Base-by-base conservation (phyloP, 257 asterid species). In the Ocimum tenuiflorum region DNA sequence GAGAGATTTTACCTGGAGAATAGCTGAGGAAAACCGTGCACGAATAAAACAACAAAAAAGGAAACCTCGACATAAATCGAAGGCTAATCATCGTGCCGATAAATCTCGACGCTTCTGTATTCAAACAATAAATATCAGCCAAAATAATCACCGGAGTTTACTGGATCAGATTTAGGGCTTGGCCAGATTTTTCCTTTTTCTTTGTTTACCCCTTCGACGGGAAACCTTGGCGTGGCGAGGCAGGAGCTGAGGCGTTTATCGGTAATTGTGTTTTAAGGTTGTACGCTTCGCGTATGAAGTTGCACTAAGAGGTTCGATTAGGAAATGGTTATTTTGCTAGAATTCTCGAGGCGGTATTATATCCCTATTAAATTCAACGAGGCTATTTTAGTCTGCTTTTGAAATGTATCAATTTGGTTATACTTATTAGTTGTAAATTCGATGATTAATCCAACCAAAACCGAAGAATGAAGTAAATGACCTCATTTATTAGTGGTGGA, bases 1-100 rank as follows among this genome's bases (percentile, higher is more conserved):
- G 42, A 8, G 24, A 52, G 38, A 18, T 29, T 73, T 53, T 70
- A 88, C 96, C 91, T 71, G 85, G 67, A 77, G 77, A 63, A 66
- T 64, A 83, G 76, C 65, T 57, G 76, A 84, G 73, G 63, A 79
- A 60, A 73, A 80, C 58, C 56, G 79, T 20, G 80, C 67, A 71
- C 7, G 78, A 60, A 20, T 67, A 60, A 63, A 75, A 47, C 24
- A 65, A 49, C 7, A 68, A 22, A 18, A 42, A 48, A 8, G 75
- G 75, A 65, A 75, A 69, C 77, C 58, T 73, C 19, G 73, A 45
- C 3, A 51, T 39, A 15, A 60, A 67, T 60, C 78, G 69, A 56
- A 70, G 75, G 23, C 78, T 74, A 43, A 70, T 73, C 79, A 67
- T 76, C 75, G 35, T 36, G 15, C 48, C 31, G 68, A 33, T 52